Conservation (phyloP, 257 asterid species). For the Gentiana macrophylla region DNA sequence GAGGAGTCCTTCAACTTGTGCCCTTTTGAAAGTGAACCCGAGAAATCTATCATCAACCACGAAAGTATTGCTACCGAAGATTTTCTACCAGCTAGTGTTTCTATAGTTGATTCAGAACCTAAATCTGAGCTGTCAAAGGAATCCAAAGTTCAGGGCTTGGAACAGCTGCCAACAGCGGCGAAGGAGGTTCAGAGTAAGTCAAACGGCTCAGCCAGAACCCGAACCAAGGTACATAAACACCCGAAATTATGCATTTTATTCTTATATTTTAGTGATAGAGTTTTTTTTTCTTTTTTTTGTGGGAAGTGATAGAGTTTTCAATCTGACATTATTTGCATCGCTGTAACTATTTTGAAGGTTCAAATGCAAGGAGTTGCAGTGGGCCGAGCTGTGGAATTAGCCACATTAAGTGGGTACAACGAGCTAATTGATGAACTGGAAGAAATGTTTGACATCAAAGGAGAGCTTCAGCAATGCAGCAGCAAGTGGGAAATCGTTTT, state of each 20-base stretch:
- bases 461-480: conserved; percentile 54
- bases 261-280: background rate
- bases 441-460: conserved; percentile 75
- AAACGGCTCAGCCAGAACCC: conserved; percentile 58
- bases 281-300: too few relatives aligned
- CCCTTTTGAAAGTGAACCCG: conserved; percentile 19
- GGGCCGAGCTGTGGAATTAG: conserved; percentile 90
- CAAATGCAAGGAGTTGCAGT: conserved; percentile 99
- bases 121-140: conserved; percentile 59
- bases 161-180: conserved; percentile 25
- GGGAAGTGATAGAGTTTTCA: too few relatives aligned
- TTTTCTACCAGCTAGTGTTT: conserved; percentile 18
- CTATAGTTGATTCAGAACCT: conserved; percentile 53
- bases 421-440: conserved; percentile 75
- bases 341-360: conserved; percentile 36
- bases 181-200: conserved; percentile 60
- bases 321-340: conserved; percentile 1
- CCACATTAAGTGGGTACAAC: conserved; percentile 53
- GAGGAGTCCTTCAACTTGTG: conserved; percentile 35
- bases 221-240: conserved; percentile 65
- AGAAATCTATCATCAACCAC: conserved; percentile 19
- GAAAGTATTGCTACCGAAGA: conserved; percentile 23
- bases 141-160: conserved; percentile 30
- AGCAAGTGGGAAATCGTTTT: conserved; percentile 79
- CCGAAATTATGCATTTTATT: background rate